Conservation (phyloP, 345 rosid genomes). For the Salix exigua region DNA sequence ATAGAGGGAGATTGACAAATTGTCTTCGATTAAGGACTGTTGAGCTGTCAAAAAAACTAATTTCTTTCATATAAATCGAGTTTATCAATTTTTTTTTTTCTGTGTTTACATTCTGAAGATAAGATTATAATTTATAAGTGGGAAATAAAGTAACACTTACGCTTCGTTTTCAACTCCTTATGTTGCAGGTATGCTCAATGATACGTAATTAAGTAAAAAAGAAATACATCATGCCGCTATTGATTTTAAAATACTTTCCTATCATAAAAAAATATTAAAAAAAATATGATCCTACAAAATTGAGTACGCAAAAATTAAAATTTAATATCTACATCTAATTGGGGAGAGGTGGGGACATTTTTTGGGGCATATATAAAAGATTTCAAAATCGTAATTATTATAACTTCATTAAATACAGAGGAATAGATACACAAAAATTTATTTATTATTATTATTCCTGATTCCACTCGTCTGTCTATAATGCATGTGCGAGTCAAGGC, state of each 20-base stretch:
- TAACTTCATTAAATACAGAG: not conserved
- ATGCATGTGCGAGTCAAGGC: not conserved
- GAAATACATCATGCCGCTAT: too few relatives aligned
- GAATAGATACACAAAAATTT: not conserved
- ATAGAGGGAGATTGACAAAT: slow-evolving; percentile 1
- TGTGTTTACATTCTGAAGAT: not conserved
- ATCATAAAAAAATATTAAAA: too few relatives aligned
- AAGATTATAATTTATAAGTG: not conserved
- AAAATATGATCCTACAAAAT: slow-evolving; percentile 8
- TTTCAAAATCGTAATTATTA: too few relatives aligned
- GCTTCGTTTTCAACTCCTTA: not conserved
- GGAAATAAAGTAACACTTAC: not conserved
- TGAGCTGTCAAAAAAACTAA: slow-evolving; percentile 34
- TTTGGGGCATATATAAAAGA: not conserved
- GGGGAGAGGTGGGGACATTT: not conserved
- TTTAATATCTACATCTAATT: not conserved
- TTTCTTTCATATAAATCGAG: not conserved
- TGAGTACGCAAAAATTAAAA: not conserved
- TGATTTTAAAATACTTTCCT: too few relatives aligned
- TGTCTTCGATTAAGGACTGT: not conserved
- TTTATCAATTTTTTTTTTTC: not conserved
- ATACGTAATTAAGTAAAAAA: too few relatives aligned
- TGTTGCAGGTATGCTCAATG: too few relatives aligned
- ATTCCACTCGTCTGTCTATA: not conserved
- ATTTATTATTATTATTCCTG: too few relatives aligned